Evolutionary conservation across 1,284 basidiomycete species (phyloP), one percentile per base, ranked within the genome.

Genomic region (Kalmanozyma brasiliensis): DNA sequence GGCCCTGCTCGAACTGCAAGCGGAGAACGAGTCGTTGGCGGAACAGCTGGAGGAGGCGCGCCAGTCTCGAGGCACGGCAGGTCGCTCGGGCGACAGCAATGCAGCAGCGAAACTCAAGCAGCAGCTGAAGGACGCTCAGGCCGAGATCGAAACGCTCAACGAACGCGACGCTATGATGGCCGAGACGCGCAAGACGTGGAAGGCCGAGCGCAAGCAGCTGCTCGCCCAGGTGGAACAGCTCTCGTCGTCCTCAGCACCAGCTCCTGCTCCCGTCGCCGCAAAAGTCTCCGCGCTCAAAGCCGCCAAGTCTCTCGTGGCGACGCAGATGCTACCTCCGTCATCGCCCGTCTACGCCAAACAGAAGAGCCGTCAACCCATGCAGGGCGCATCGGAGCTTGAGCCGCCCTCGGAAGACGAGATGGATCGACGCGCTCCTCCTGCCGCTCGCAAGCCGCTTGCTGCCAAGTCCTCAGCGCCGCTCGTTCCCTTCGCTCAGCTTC

Each of bases 91-190:
- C 14, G 46, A 40, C 4, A 38, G 43, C 7, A 38, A 20, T 0
- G 37, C 57, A 16, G 23, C 16, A 3, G 38, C 48, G 32, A 29
- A 30, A 19, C 52, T 58, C 13, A 52, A 37, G 35, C 23, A 56
- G 16, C 49, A 65, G 30, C 42, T 65, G 10, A 40, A 49, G 29
- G 51, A 62, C 11, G 57, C 63, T 14, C 51, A 52, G 9, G 55
- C 49, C 33, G 62, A 71, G 24, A 65, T 62, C 14, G 68, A 52
- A 8, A 44, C 33, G 22, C 22, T 61, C 22, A 51, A 35, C 36
- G 51, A 71, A 41, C 52, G 58, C 32, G 68, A 71, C 34, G 62
- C 48, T 1, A 66, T 65, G 62, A 65, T 71, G 62, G 55, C 53
- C 26, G 62, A 71, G 45, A 66, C 62, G 41, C 44, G 57, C 29